phyloP scores from a whole-genome alignment of 495 filamentous ascomycete species.

The Hypoxylon rickii region DNA sequence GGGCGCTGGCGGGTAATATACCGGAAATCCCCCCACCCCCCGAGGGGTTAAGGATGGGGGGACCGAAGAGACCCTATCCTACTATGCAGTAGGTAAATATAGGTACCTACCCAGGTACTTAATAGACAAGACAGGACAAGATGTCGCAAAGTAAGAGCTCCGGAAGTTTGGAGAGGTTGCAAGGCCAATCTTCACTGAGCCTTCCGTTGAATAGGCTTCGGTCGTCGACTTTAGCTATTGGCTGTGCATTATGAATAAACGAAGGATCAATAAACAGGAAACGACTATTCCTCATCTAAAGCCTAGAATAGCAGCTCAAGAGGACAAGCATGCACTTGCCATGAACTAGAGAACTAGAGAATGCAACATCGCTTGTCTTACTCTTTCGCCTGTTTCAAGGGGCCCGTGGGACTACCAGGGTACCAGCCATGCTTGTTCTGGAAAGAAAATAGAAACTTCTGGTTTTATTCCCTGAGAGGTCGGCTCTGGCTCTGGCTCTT shows the following conservation, averaged over 20 bases:
- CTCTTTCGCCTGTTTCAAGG: conserved; percentile 25
- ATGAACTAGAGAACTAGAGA: conserved; percentile 20
- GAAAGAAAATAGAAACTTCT: conserved; percentile 31
- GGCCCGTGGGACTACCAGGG: neutral
- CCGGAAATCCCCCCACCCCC: too few species aligned
- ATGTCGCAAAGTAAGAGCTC: conserved; percentile 1
- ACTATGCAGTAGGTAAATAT: too few species aligned
- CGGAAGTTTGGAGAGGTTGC: neutral
- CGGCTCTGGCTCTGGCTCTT: neutral
- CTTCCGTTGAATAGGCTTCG: neutral
- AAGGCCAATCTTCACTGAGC: conserved; percentile 14
- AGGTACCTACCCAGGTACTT: too few species aligned
- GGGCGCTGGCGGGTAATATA: too few species aligned
- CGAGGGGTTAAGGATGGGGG: too few species aligned
- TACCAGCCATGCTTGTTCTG: conserved; percentile 19
- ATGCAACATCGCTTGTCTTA: conserved; percentile 25
- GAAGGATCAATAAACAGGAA: conserved; percentile 22
- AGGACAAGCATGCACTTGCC: conserved; percentile 11
- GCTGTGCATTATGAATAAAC: neutral
- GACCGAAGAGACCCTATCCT: too few species aligned
- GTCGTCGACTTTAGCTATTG: neutral
- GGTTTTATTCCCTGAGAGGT: neutral
- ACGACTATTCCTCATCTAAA: conserved; percentile 2
- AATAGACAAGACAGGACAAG: conserved; percentile 1
- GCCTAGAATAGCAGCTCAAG: conserved; percentile 25